Base-by-base conservation (phyloP, 1,139 yeast genomes). In the Protomyces pachydermus region DNA sequence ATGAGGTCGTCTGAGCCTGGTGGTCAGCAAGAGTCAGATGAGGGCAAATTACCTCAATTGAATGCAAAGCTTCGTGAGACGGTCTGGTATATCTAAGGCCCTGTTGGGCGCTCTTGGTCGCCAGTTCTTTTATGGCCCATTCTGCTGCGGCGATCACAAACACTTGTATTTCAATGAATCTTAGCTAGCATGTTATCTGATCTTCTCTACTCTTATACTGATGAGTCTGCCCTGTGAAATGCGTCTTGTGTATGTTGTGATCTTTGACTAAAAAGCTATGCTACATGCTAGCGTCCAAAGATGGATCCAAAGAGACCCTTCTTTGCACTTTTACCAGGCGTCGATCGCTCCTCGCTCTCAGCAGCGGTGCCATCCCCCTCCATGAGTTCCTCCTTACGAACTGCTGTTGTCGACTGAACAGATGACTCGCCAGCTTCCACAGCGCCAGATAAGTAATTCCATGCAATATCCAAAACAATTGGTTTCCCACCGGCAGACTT, bases 71-170 rank as follows among this genome's bases (percentile, higher is more conserved):
- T 65, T 14, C 51, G 61, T 35, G 54, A 39, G 12, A 37, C 51
- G 18, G 63, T 65, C 63, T 65, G 66, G 65, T 65, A 39, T 42
- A 52, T 65, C 51, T 65, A 42, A 37, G 42, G 0, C 42, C 18
- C 39, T 37, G 23, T 20, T 20, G 23, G 23, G 23, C 23, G 23
- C 23, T 20, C 23, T 20, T 20, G 23, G 23, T 20, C 23, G 23
- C 23, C 2, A 2, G 2, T 20, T 28, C 1, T 28, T 8, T 4
- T 28, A 28, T 28, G 32, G 8, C 32, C 32, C 3, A 1, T 28
- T 28, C 32, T 28, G 32, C 32, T 28, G 32, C 32, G 32, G 32
- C 32, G 32, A 28, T 2, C 5, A 1, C 32, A 4, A 28, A 28
- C 8, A 28, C 32, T 28, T 28, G 32, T 28, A 5, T 28, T 8